Percentiles rank a stretch among this genome's conserved stretches.
phyloP scores from a whole-genome alignment of 2,329 filamentous ascomycete species.

The Talaromyces piceae region DNA sequence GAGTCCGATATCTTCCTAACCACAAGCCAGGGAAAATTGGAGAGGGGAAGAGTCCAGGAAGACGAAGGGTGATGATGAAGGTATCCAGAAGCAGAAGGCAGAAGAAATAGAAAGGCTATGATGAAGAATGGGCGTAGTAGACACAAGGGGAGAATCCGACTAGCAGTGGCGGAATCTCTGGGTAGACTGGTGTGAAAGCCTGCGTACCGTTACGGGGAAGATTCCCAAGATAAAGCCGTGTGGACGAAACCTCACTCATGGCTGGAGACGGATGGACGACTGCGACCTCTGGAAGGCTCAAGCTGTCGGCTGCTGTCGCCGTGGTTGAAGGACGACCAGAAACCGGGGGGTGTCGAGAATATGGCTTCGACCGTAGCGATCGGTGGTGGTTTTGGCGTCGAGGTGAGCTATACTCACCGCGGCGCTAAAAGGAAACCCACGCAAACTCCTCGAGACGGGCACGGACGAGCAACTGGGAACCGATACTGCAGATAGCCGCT shows the following conservation, averaged over 20 bases:
- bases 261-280: constrained; percentile 13
- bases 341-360: neutral
- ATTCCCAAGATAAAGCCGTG: constrained; percentile 94
- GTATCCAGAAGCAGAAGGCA: constrained; percentile 18
- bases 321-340: neutral
- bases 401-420: constrained; percentile 8
- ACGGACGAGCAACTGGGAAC: neutral
- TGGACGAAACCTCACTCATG: constrained; percentile 86
- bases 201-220: constrained; percentile 86
- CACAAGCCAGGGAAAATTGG: constrained; percentile 2
- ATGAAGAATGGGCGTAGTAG: constrained; percentile 5
- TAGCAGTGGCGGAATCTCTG: constrained; percentile 16
- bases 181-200: constrained; percentile 26
- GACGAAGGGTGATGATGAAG: constrained; percentile 9
- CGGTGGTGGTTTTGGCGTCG: neutral
- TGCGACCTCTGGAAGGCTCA: neutral
- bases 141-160: constrained; percentile 11
- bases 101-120: neutral
- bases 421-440: constrained; percentile 2
- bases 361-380: neutral
- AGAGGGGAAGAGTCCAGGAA: constrained; percentile 11
- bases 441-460: neutral
- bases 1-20: constrained; percentile 4
- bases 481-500: neutral
- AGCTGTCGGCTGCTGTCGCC: neutral